phyloP scores from a whole-genome alignment of 208 protist genomes.

The Leptomonas pyrrhocoris region DNA sequence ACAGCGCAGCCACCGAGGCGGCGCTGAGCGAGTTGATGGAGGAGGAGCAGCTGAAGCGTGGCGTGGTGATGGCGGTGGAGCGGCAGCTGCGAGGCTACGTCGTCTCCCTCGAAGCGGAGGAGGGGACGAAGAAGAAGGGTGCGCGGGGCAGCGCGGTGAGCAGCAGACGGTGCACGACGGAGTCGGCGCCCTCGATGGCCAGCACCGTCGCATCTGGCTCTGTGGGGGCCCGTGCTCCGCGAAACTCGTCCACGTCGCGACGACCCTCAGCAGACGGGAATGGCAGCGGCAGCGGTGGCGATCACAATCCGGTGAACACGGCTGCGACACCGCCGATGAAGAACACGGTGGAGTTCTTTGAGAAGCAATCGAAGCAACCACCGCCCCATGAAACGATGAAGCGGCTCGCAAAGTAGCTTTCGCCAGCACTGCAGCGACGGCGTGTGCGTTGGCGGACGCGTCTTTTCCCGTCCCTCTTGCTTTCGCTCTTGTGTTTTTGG shows the following conservation, averaged over 20 bases:
- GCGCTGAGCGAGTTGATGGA: conserved; percentile 26
- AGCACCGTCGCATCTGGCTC: not conserved
- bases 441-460: not conserved
- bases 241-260: too few relatives aligned
- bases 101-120: conserved; percentile 8
- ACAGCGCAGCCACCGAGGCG: conserved; percentile 11
- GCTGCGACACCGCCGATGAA: conserved; percentile 1
- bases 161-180: not conserved
- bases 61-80: conserved; percentile 47
- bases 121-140: not conserved
- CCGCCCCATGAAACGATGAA: not conserved
- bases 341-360: conserved; percentile 16
- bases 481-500: conserved; percentile 2
- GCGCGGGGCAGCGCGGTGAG: not conserved
- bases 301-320: not conserved
- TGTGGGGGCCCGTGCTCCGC: not conserved
- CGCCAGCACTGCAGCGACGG: not conserved
- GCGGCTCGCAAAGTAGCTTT: not conserved
- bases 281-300: not conserved
- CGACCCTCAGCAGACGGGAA: not conserved
- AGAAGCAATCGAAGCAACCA: not conserved
- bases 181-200: not conserved
- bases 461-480: conserved; percentile 3
- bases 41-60: conserved; percentile 52
- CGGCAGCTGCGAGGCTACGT: conserved; percentile 48